Base-by-base conservation (phyloP, 305 asterid species). In the Fraxinus latifolia region DNA sequence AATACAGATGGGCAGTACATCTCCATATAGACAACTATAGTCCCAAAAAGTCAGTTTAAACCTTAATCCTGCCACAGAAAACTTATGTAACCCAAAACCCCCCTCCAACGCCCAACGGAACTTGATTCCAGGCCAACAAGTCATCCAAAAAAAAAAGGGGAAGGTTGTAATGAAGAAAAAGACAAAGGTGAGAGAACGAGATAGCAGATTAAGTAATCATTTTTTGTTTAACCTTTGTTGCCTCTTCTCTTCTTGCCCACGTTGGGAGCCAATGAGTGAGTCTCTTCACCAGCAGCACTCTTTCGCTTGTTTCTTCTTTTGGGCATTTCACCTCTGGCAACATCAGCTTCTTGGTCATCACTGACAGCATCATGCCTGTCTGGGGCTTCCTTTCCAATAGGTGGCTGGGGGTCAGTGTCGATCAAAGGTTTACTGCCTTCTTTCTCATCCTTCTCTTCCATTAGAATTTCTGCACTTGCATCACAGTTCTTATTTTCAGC, bases 401-500 rank as follows among this genome's bases (percentile, higher is more conserved):
- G 84, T 47, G 70, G 74, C 39, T 65, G 34, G 44, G 77, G 82
- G 76, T 83, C 65, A 21, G 74, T 50, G 39, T 60, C 84, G 29
- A 50, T 67, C 7, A 75, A 72, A 72, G 84, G 67, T 42, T 85
- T 76, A 7, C 37, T 74, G 44, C 36, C 71, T 25, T 78, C 82
- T 74, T 39, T 47, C 12, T 75, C 87, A 58, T 75, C 85, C 77
- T 85, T 83, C 19, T 37, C 87, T 77, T 77, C 85, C 82, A 78
- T 78, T 73, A 50, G 44, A 81, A 81, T 73, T 62, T 81, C 91
- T 39, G 86, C 85, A 80, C 84, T 81, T n/a, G 81, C 74, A 53
- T 89, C 87, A 68, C 82, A 37, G 11, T 83, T 89, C 47, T 83
- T 79, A 68, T 81, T 88, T 76, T 80, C 90, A 82, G 84, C 87